These are phyloP conservation scores for Clarireedia hainanense DNA, from an alignment of 2,329 filamentous ascomycete genomes.

Conservation along the genomic window DNA sequence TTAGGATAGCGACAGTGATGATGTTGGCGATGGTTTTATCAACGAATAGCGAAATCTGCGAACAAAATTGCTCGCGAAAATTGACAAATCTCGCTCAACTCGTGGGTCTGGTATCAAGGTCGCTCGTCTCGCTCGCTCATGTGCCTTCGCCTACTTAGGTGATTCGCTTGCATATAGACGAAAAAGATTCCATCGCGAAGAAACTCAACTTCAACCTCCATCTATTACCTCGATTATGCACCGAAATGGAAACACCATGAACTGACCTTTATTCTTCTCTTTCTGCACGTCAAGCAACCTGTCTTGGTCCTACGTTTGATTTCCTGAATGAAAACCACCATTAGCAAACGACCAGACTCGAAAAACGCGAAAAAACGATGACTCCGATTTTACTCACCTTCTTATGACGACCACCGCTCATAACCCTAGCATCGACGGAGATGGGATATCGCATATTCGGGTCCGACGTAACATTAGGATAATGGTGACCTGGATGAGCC, in stretches of 20 bases:
- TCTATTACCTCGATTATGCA: slow-evolving; percentile 13
- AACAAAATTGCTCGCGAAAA: slow-evolving; percentile 4
- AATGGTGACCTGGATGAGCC: slow-evolving; percentile 37
- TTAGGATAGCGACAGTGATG: not conserved
- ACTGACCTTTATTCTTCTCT: slow-evolving; percentile 66
- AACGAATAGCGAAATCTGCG: not conserved
- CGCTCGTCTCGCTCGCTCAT: slow-evolving; percentile 22
- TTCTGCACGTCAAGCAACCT: slow-evolving; percentile 58
- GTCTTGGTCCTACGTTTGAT: slow-evolving; percentile 71
- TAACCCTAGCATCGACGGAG: slow-evolving; percentile 44
- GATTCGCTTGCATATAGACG: slow-evolving; percentile 31
- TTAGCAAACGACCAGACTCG: slow-evolving; percentile 20
- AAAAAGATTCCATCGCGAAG: slow-evolving; percentile 27
- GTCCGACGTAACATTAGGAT: slow-evolving; percentile 39
- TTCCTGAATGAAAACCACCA: slow-evolving; percentile 38
- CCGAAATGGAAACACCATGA: slow-evolving; percentile 15
- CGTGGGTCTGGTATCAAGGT: slow-evolving; percentile 9
- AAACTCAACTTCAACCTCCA: slow-evolving; percentile 23
- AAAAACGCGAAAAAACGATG: slow-evolving; percentile 8
- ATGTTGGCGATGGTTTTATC: slow-evolving; percentile 1
- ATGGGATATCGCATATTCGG: slow-evolving; percentile 48
- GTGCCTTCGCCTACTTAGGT: slow-evolving; percentile 31
- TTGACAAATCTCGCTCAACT: slow-evolving; percentile 7
- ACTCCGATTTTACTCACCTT: slow-evolving; percentile 25
- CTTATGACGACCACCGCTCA: slow-evolving; percentile 56